Percentiles rank a stretch among this genome's conserved stretches.
Conservation (phyloP, 768 basidiomycete species). For the Dacryopinax spathularia region DNA sequence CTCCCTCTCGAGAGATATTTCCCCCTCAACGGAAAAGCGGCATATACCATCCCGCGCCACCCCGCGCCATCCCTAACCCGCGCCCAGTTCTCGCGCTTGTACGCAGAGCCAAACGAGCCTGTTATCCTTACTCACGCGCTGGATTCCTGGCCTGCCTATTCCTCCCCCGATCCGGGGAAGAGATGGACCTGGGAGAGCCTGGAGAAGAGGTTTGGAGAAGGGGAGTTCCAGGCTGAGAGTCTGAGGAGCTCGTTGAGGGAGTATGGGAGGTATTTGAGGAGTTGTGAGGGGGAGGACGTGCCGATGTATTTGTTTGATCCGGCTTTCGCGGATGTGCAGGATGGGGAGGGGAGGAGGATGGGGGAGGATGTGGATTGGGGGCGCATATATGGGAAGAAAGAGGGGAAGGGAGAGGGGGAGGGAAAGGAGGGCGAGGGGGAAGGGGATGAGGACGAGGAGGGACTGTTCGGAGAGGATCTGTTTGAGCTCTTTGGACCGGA, state of each 20-base stretch:
- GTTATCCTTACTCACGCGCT: slow-evolving; percentile 14
- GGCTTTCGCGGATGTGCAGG: slow-evolving; percentile 14
- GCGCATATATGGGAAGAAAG: not conserved
- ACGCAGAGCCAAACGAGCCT: slow-evolving; percentile 7
- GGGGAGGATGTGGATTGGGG: not conserved
- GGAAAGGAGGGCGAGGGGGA: not conserved
- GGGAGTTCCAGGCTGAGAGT: slow-evolving; percentile 17
- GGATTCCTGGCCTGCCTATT: slow-evolving; percentile 9
- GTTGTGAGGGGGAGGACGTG: slow-evolving; percentile 15
- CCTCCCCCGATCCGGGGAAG: not conserved
- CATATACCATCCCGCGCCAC: not conserved
- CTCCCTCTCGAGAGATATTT: not conserved
- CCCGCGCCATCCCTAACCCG: slow-evolving; percentile 4
- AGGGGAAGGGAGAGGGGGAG: too few species aligned
- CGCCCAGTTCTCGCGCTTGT: not conserved
- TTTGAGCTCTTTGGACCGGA: slow-evolving; percentile 16
- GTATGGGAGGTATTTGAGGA: slow-evolving; percentile 14
- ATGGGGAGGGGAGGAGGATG: slow-evolving; percentile 13
- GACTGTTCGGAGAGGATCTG: slow-evolving; percentile 16
- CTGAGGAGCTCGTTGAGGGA: slow-evolving; percentile 11
- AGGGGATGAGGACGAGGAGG: slow-evolving; percentile 14
- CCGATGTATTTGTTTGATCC: slow-evolving; percentile 21
- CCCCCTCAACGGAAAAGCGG: not conserved
- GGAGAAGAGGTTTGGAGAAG: slow-evolving; percentile 11
- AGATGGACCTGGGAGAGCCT: slow-evolving; percentile 15